A percentile compares a stretch with the other conserved stretches of the same genome.
Evolutionary conservation across 352 stramenopile species (phyloP).

Genomic region (Phytophthora quininea): DNA sequence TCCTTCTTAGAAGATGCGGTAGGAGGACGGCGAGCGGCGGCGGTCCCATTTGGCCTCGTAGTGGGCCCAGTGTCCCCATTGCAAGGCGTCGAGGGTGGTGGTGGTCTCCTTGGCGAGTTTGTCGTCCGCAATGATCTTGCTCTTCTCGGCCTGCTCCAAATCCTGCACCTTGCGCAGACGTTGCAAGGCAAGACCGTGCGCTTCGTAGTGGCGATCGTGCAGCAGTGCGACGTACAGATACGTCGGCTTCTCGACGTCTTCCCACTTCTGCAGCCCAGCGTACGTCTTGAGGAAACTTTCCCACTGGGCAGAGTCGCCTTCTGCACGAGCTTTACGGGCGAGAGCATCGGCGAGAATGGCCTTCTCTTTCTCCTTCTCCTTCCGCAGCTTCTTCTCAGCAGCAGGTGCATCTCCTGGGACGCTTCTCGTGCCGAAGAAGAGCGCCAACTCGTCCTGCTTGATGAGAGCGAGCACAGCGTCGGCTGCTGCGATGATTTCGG

Average conservation of each 20-base stretch:
- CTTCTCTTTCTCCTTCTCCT: slow-evolving; percentile 79
- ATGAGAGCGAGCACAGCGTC: slow-evolving; percentile 67
- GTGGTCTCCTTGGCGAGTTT: slow-evolving; percentile 58
- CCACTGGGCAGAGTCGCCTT: slow-evolving; percentile 63
- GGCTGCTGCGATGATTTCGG: slow-evolving; percentile 56
- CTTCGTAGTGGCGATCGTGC: slow-evolving; percentile 58
- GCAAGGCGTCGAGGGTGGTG: slow-evolving; percentile 40
- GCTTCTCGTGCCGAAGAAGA: slow-evolving; percentile 74
- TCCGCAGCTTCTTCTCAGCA: slow-evolving; percentile 70
- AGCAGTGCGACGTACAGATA: slow-evolving; percentile 67
- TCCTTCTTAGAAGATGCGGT: slow-evolving; percentile 63
- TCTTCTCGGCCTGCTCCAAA: slow-evolving; percentile 59
- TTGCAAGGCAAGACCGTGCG: slow-evolving; percentile 60
- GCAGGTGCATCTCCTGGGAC: slow-evolving; percentile 57
- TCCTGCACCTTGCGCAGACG: slow-evolving; percentile 76
- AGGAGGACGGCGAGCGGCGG: slow-evolving; percentile 53
- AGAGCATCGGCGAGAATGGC: slow-evolving; percentile 75
- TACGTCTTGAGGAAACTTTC: slow-evolving; percentile 61
- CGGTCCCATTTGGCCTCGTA: slow-evolving; percentile 70
- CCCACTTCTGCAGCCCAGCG: slow-evolving; percentile 74
- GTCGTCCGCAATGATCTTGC: slow-evolving; percentile 71
- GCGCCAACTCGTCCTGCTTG: slow-evolving; percentile 66
- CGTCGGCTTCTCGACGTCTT: slow-evolving; percentile 60
- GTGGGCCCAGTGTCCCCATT: slow-evolving; percentile 62
- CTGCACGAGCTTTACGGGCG: slow-evolving; percentile 69